These are phyloP conservation scores for Penicillium sp. DNA, from an alignment of 2,329 filamentous ascomycete species.

Conservation along the genomic window DNA sequence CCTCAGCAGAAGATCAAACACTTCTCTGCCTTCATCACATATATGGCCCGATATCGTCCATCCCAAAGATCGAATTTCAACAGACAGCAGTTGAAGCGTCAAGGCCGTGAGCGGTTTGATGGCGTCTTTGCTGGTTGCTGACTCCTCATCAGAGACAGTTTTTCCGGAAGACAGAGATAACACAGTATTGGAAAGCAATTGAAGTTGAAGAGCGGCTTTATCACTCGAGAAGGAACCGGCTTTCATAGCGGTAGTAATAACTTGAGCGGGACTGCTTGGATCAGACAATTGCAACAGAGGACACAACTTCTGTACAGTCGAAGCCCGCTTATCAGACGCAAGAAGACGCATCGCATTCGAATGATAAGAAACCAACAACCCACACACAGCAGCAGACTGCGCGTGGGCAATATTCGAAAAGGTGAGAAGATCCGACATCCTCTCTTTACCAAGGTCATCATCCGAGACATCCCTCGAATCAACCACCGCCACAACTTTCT, in stretches of 20 bases:
- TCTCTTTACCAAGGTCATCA: conserved; percentile 39
- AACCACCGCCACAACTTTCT: conserved; percentile 19
- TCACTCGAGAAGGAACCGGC: conserved; percentile 39
- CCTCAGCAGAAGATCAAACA: conserved; percentile 48
- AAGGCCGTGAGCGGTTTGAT: conserved; percentile 37
- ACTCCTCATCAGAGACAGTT: conserved; percentile 17
- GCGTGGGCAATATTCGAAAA: conserved; percentile 36
- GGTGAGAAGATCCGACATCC: conserved; percentile 41
- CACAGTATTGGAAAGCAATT: conserved; percentile 47
- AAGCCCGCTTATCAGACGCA: conserved; percentile 36
- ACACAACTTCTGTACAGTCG: conserved; percentile 37
- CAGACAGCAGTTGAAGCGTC: conserved; percentile 45
- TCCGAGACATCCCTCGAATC: conserved; percentile 21
- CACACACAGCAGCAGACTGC: conserved; percentile 32
- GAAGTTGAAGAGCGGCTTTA: conserved; percentile 50
- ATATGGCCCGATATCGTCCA: conserved; percentile 49
- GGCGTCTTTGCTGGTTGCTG: conserved; percentile 24
- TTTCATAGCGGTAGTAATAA: conserved; percentile 45
- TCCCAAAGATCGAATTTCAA: conserved; percentile 46
- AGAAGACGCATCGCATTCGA: conserved; percentile 46
- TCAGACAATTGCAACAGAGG: conserved; percentile 39
- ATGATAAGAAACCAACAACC: conserved; percentile 45
- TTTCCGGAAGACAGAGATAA: conserved; percentile 37
- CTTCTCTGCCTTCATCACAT: conserved; percentile 47
- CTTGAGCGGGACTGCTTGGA: conserved; percentile 42